These are phyloP conservation scores for Mrakiaceae sp. DNA, from an alignment of 1,284 basidiomycete species.

Conservation along the genomic window DNA sequence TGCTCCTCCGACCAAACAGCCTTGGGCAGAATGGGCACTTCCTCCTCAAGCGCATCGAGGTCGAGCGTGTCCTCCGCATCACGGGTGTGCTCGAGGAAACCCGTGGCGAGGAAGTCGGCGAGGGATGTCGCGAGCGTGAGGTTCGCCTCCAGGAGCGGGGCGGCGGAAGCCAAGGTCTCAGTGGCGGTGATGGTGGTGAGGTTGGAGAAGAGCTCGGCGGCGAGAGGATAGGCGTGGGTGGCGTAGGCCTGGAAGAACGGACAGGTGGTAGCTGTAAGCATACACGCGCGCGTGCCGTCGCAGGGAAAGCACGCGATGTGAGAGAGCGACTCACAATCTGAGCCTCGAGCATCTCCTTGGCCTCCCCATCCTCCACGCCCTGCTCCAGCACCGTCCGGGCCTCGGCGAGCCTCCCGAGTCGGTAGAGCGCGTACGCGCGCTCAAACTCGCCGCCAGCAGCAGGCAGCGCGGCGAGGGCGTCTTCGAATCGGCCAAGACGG, in stretches of 20 bases:
- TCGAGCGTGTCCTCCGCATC: slow-evolving; percentile 4
- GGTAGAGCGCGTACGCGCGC: slow-evolving; percentile 9
- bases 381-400: slow-evolving; percentile 4
- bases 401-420: slow-evolving; percentile 11
- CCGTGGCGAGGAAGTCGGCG: slow-evolving; percentile 5
- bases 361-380: neutral
- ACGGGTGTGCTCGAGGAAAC: slow-evolving; percentile 9
- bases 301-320: neutral
- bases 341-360: slow-evolving; percentile 10
- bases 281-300: too few relatives aligned
- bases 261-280: too few relatives aligned
- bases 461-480: slow-evolving; percentile 1
- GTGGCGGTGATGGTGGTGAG: neutral
- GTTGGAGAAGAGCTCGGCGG: neutral
- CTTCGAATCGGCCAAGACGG: slow-evolving; percentile 7
- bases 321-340: slow-evolving; percentile 11
- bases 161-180: too few relatives aligned
- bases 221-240: slow-evolving; percentile 3
- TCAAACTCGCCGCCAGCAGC: neutral
- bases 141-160: neutral
- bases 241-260: slow-evolving; percentile 3
- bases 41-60: slow-evolving; percentile 13
- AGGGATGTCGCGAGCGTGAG: slow-evolving; percentile 7
- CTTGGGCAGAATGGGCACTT: slow-evolving; percentile 3
- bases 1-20: neutral